Base-by-base conservation (phyloP, 1,284 basidiomycete genomes). In the Meira miltonrushii region DNA sequence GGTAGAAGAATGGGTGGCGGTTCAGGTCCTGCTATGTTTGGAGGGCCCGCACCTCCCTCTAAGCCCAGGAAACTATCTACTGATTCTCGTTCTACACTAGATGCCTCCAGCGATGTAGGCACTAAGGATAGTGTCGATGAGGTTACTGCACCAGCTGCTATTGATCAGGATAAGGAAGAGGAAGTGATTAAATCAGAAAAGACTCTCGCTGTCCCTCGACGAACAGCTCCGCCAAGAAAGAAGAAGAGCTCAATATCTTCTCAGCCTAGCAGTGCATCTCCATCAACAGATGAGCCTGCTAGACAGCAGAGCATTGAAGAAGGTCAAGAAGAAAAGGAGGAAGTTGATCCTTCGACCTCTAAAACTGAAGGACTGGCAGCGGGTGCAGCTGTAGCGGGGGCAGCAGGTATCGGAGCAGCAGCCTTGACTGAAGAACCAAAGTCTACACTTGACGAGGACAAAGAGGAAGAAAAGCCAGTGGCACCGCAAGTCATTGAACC, bases 171-270 rank as follows among this genome's bases (percentile, higher is more conserved):
- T 38, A 60, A 60, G 54, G 55, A 59, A 40, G 60, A 65, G 39
- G 57, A 54, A 12, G 17, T 58, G 21, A 60, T 56, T 1, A 60
- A 33, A 8, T 59, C 64, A 50, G 65, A 65, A 2, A 64, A 67
- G 54, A 69, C 71, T 15, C 60, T 72, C 12, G 63, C 69, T 8
- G 70, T 72, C 7, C 70, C 70, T 9, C 59, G 70, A 25, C 49
- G 70, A 38, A 59, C 70, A n/a, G 70, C 68, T 17, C 69, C 70
- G 1, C 70, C 70, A 7, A 60, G 70, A 38, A 64, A 61, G 54
- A 71, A 64, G 65, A 39, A 55, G 21, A 60, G 58, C 25, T 52
- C 60, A 10, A 23, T 17, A 8, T 53, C 51, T 4, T 41, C 39
- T 13, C n/a, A 53, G 8, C 33, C 19, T 8, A 13, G 5, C 6